These are phyloP conservation scores for Puccinia novopanici DNA, from an alignment of 1,284 basidiomycete species.

Conservation along the genomic window DNA sequence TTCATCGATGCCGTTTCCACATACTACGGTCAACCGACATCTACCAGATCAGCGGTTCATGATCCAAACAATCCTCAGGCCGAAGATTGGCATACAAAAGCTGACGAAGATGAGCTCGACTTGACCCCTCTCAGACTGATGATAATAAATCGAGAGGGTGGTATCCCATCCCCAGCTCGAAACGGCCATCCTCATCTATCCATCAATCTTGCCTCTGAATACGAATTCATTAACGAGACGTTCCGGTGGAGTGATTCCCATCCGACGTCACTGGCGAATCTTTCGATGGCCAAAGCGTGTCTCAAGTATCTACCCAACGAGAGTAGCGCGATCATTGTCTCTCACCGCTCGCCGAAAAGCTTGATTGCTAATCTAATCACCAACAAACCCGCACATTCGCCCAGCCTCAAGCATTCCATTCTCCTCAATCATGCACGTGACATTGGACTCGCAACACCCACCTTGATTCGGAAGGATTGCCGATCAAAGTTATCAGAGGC, in stretches of 20 bases:
- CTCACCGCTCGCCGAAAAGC: conserved; percentile 90
- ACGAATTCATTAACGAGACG: conserved; percentile 78
- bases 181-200: conserved; percentile 90
- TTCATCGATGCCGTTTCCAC: conserved; percentile 54
- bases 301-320: conserved; percentile 88
- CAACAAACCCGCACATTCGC: conserved; percentile 94
- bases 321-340: conserved; percentile 92
- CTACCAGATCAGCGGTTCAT: conserved; percentile 51
- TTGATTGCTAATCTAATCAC: conserved; percentile 97
- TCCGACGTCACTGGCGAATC: conserved; percentile 82
- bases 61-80: conserved; percentile 57
- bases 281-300: conserved; percentile 83
- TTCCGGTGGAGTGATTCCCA: conserved; percentile 81
- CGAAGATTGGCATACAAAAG: conserved; percentile 42
- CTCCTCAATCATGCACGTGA: conserved; percentile 75
- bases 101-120: conserved; percentile 62
- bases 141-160: conserved; percentile 96
- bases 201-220: conserved; percentile 90
- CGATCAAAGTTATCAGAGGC: conserved; percentile 74
- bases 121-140: conserved; percentile 89
- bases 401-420: conserved; percentile 87
- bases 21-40: conserved; percentile 40
- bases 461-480: conserved; percentile 81
- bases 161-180: conserved; percentile 95
- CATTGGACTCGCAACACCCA: conserved; percentile 86